Evolutionary conservation across 2,329 filamentous ascomycete species (phyloP).

Genomic region (Nakataea oryzae): DNA sequence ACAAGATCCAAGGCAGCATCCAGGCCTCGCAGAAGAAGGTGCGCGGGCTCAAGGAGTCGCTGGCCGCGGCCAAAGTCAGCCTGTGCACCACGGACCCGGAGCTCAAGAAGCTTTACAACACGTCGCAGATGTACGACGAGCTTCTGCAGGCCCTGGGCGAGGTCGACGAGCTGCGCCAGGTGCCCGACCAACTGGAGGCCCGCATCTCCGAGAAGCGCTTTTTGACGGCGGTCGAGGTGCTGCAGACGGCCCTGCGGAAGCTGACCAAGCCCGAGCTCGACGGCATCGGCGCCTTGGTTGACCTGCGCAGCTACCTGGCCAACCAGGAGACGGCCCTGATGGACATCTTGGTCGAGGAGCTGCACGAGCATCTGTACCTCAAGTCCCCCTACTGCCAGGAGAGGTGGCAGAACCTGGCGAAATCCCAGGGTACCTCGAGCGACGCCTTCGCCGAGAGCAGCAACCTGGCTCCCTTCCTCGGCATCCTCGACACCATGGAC

Average conservation of each 20-base stretch:
- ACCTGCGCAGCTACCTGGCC: constrained; percentile 76
- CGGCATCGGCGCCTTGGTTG: constrained; percentile 77
- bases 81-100: constrained; percentile 82
- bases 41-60: constrained; percentile 69
- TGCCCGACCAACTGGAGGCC: constrained; percentile 88
- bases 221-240: constrained; percentile 79
- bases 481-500: constrained; percentile 50
- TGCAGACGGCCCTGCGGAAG: constrained; percentile 77
- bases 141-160: constrained; percentile 75
- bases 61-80: constrained; percentile 69
- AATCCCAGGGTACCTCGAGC: constrained; percentile 40
- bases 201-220: constrained; percentile 96
- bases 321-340: constrained; percentile 89
- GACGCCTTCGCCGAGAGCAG: constrained; percentile 31
- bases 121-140: constrained; percentile 83
- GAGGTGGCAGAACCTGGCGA: constrained; percentile 77
- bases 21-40: constrained; percentile 80
- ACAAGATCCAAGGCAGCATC: constrained; percentile 94
- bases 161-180: constrained; percentile 76
- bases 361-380: constrained; percentile 93
- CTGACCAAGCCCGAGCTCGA: constrained; percentile 83
- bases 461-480: constrained; percentile 42
- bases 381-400: constrained; percentile 97
- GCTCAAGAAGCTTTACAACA: constrained; percentile 76
- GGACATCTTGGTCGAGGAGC: constrained; percentile 92